A percentile compares a stretch with the other conserved stretches of the same genome.
phyloP scores from a whole-genome alignment of 2,329 filamentous ascomycete genomes.

The Didymella glomerata region DNA sequence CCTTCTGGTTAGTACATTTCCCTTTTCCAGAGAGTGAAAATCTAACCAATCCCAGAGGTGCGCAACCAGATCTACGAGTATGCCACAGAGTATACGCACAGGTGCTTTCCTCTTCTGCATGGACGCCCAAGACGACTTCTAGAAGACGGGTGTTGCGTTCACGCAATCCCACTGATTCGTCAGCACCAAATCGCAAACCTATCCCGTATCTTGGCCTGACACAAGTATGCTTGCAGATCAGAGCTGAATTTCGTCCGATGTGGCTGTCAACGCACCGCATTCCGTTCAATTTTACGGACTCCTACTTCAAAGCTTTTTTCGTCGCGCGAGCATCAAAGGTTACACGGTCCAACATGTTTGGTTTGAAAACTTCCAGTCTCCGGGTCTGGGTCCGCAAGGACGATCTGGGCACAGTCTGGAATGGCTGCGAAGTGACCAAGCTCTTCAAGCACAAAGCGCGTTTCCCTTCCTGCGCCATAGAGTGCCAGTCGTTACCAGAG shows the following conservation, averaged over 20 bases:
- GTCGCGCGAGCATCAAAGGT: slow-evolving; percentile 15
- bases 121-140: neutral
- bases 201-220: slow-evolving; percentile 35
- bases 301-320: slow-evolving; percentile 37
- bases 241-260: slow-evolving; percentile 37
- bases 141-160: neutral
- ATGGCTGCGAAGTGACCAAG: slow-evolving; percentile 19
- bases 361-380: slow-evolving; percentile 15
- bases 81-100: slow-evolving; percentile 20
- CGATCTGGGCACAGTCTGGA: slow-evolving; percentile 6
- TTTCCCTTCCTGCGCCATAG: slow-evolving; percentile 29
- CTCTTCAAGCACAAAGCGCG: slow-evolving; percentile 31
- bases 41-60: slow-evolving; percentile 31
- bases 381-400: slow-evolving; percentile 24
- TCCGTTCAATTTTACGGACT: slow-evolving; percentile 24
- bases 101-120: slow-evolving; percentile 28
- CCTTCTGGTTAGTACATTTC: slow-evolving; percentile 30
- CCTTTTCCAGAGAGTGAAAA: neutral
- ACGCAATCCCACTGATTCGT: neutral
- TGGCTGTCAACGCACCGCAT: slow-evolving; percentile 37
- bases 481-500: neutral
- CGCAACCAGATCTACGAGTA: slow-evolving; percentile 38
- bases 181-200: neutral
- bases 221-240: slow-evolving; percentile 33
- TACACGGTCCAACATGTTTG: neutral